A percentile compares a stretch with the other conserved stretches of the same genome.
Conservation (phyloP, 495 filamentous ascomycete species). For the Lasiosphaeria hispida region DNA sequence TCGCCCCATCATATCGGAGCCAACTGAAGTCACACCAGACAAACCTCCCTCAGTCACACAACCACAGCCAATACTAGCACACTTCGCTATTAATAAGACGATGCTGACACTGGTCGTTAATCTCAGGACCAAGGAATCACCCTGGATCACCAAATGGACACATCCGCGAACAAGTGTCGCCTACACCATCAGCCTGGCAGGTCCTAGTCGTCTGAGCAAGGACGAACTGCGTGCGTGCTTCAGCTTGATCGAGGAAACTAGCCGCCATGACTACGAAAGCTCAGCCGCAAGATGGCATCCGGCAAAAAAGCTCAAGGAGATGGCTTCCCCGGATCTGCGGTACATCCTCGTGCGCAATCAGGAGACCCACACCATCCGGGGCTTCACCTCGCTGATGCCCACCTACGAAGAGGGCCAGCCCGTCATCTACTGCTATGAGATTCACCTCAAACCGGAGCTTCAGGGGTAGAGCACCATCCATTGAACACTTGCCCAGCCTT, state of each 20-base stretch:
- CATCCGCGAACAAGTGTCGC: constrained; percentile 37
- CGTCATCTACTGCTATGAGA: constrained; percentile 85
- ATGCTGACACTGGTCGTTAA: too few species aligned
- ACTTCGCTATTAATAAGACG: too few species aligned
- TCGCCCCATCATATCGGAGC: not conserved
- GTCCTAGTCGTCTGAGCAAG: constrained; percentile 44
- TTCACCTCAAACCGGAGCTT: constrained; percentile 62
- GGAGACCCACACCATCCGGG: constrained; percentile 39
- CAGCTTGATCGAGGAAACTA: constrained; percentile 67
- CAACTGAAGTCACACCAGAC: not conserved
- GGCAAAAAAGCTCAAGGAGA: constrained; percentile 66
- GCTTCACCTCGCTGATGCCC: constrained; percentile 80
- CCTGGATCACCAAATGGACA: constrained; percentile 45
- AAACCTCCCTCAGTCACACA: not conserved
- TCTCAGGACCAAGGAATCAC: constrained; percentile 7
- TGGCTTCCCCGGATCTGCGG: constrained; percentile 67
- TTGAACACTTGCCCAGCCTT: not conserved
- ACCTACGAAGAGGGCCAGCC: constrained; percentile 73
- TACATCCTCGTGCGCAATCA: constrained; percentile 59
- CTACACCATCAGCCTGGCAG: constrained; percentile 48
- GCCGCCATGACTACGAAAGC: constrained; percentile 59
- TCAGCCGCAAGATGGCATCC: constrained; percentile 70
- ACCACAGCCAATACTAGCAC: not conserved
- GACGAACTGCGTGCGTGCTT: constrained; percentile 66
- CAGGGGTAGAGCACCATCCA: constrained; percentile 41